Base-by-base conservation (phyloP, 805 yeast species). In the Wickerhamiella nectarea region DNA sequence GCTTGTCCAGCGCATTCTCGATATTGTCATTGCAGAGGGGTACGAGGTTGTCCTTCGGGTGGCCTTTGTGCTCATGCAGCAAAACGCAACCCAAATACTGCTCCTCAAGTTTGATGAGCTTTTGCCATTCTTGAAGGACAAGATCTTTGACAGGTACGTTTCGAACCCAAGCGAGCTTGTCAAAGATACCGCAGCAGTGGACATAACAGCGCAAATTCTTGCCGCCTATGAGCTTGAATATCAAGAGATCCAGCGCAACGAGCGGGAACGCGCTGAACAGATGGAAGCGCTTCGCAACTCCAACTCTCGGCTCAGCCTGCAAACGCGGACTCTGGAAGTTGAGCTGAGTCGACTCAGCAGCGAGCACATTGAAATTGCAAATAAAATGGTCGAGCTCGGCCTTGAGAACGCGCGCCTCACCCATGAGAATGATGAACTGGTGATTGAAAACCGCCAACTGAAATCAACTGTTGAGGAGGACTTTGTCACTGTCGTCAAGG, bases 1-100 rank as follows among this genome's bases (percentile, higher is more conserved):
- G 45, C 79, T 89, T 57, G 96, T 91, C 19, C 64, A 85, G 50
- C 70, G 96, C 48, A 83, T 91, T 34, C 84, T 74, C 60, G 98
- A 91, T 63, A 73, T 84, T 48, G 76, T 91, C 6, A 76, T 91
- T 42, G 79, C 93, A 6, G 95, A 91, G 64, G 98, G 98, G 33
- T 66, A 80, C 36, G 97, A 87, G 63, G 76, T 94, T 2, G 67
- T 89, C 37, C 66, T 91, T 52, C 78, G 85, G 56, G 80, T 91
- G 62, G 87, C 94, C 0, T 69, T 86, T 9, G 85, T 84, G 37
- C 67, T 91, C 49, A 76, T 91, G 78, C 58, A 73, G 24, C 74
- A 75, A 53, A 85, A 84, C 56, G 75, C 80, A 43, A 64, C 65
- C 2, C 69, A 66, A 36, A 63, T 91, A 17, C 51, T 84, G 31